These are phyloP conservation scores for Fagopyrum homotropicum DNA, from an alignment of 148 eudicot species.

Conservation along the genomic window DNA sequence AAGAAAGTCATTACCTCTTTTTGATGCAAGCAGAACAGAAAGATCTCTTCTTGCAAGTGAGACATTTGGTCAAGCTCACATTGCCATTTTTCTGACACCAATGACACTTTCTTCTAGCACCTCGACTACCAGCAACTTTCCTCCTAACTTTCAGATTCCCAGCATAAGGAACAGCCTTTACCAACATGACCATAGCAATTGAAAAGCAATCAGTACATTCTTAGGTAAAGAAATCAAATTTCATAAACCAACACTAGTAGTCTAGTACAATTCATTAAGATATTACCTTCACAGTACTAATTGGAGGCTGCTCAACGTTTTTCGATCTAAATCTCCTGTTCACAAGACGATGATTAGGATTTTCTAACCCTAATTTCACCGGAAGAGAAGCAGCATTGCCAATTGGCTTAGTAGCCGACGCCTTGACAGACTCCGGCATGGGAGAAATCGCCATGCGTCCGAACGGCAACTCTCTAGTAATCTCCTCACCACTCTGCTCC, in stretches of 20 bases:
- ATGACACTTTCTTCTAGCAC: constrained; percentile 55
- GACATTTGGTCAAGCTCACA: constrained; percentile 47
- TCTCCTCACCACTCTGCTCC: constrained; percentile 20
- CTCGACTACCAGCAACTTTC: constrained; percentile 18
- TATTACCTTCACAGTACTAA: constrained; percentile 65
- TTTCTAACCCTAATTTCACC: constrained; percentile 54
- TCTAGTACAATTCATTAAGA: background rate
- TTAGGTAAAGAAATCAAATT: background rate
- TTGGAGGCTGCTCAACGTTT: constrained; percentile 64
- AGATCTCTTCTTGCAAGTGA: constrained; percentile 52
- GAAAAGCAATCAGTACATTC: constrained; percentile 9
- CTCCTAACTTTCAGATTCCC: constrained; percentile 28
- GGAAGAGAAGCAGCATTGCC: constrained; percentile 40
- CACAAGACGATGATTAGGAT: constrained; percentile 17
- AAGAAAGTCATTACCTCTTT: constrained; percentile 46
- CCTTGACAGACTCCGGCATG: constrained; percentile 16
- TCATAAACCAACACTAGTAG: background rate
- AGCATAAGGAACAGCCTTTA: constrained; percentile 49
- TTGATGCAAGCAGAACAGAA: constrained; percentile 71
- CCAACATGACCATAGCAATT: background rate
- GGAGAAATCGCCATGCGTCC: constrained; percentile 72
- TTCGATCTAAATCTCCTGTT: constrained; percentile 70
- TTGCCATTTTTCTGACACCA: constrained; percentile 58
- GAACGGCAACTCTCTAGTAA: constrained; percentile 59
- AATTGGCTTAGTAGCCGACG: constrained; percentile 22